phyloP scores from a whole-genome alignment of 2,329 filamentous ascomycete genomes.

The Davidsoniella australis region DNA sequence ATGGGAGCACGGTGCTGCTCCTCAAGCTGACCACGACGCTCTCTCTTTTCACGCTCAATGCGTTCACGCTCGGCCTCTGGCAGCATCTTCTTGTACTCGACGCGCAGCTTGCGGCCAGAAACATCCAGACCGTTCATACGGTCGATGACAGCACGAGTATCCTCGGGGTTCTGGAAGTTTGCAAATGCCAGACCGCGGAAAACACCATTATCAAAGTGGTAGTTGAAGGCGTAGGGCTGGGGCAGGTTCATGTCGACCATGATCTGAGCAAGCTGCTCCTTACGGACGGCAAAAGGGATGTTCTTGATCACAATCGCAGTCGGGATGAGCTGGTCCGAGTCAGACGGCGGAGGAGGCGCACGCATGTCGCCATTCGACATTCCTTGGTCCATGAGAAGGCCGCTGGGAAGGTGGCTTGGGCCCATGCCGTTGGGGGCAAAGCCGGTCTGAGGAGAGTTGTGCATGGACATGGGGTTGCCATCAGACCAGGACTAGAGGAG shows the following conservation, averaged over 20 bases:
- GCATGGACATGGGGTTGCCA: slow-evolving; percentile 27
- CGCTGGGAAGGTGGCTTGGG: slow-evolving; percentile 23
- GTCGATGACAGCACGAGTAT: slow-evolving; percentile 84
- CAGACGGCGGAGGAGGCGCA: slow-evolving; percentile 25
- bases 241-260: slow-evolving; percentile 93
- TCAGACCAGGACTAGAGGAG: slow-evolving; percentile 33
- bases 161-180: slow-evolving; percentile 91
- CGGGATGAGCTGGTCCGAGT: slow-evolving; percentile 79
- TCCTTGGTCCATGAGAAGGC: slow-evolving; percentile 26
- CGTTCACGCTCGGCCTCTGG: slow-evolving; percentile 85
- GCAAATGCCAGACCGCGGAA: slow-evolving; percentile 93
- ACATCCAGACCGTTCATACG: slow-evolving; percentile 91
- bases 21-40: slow-evolving; percentile 86
- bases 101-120: slow-evolving; percentile 80
- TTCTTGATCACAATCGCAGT: slow-evolving; percentile 99
- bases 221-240: slow-evolving; percentile 96
- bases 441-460: slow-evolving; percentile 20
- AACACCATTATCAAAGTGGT: slow-evolving; percentile 96
- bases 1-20: slow-evolving; percentile 76
- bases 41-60: slow-evolving; percentile 92
- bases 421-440: slow-evolving; percentile 21
- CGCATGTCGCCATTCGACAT: slow-evolving; percentile 18
- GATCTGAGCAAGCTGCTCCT: slow-evolving; percentile 79
- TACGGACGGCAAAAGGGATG: slow-evolving; percentile 95
- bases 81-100: slow-evolving; percentile 99